Percentiles rank a stretch among this genome's conserved stretches.
Conservation (phyloP, 169 alveolate genomes). For the Plasmodium fragile region DNA sequence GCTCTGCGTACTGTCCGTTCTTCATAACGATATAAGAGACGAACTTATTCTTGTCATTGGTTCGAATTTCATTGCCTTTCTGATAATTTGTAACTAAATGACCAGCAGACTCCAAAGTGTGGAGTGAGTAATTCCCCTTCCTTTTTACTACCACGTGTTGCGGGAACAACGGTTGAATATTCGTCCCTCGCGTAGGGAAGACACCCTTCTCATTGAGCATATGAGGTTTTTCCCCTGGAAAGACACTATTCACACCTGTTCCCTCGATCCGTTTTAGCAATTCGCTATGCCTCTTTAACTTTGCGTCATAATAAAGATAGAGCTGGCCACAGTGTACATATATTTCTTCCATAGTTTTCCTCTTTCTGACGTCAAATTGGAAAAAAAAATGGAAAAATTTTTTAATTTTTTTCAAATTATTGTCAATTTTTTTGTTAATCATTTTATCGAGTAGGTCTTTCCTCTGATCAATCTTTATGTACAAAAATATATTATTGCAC, state of each 20-base stretch:
- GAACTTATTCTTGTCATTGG: background rate
- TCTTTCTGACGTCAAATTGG: conserved; percentile 44
- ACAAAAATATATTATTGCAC: conserved; percentile 32
- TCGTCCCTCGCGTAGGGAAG: background rate
- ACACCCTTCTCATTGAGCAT: background rate
- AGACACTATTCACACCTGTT: background rate
- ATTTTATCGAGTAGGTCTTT: conserved; percentile 15
- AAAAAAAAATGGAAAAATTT: conserved; percentile 28
- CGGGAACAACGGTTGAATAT: background rate
- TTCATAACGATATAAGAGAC: background rate
- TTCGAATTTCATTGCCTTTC: background rate
- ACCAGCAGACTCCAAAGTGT: background rate
- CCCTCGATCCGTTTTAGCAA: background rate
- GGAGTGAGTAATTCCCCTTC: background rate
- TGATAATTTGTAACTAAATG: background rate
- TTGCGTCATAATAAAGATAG: background rate
- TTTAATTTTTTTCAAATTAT: background rate
- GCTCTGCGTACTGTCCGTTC: background rate
- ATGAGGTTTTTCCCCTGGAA: conserved; percentile 1
- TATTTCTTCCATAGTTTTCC: conserved; percentile 27
- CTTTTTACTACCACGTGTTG: background rate
- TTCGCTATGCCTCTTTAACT: conserved; percentile 7
- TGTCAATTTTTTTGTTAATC: conserved; percentile 11
- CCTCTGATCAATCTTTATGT: conserved; percentile 39
- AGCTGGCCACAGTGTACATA: background rate